Base-by-base conservation (phyloP, 805 yeast genomes). In the Scheffersomyces coipomensis region DNA sequence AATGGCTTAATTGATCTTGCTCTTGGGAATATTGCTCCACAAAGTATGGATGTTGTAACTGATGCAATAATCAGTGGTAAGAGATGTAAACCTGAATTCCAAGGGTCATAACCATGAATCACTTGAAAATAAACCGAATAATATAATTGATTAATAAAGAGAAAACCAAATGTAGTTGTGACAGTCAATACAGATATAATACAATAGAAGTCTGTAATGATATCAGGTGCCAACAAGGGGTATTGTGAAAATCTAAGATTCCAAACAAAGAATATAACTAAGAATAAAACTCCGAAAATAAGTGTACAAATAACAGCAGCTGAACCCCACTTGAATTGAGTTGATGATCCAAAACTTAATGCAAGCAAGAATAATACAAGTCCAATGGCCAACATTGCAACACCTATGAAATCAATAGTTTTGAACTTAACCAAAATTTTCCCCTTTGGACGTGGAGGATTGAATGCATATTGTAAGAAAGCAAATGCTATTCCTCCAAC, bases 401-500 rank as follows among this genome's bases (percentile, higher is more conserved):
- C 66, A 1, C 84, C 84, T 15, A 36, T 9, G 45, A 63, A 73
- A 55, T 80, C 85, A 37, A 80, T 58, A 18, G 54, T 45, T n/a
- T 42, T 39, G 6, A 77, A 40, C 38, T 74, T 73, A 13, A 62
- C 56, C 19, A 43, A 54, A 32, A 66, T 39, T 8, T 58, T 49
- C 15, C 70, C 68, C 13, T 52, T 51, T 0, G 75, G 66, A 25
- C 48, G 53, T 3, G 76, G 76, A 10, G 81, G 79, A 17, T 66
- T 61, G 54, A 75, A 71, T 9, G 66, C 60, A 4, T 64, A 45
- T 10, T 66, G 38, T 17, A 77, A 56, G 8, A 66, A 43, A 0
- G 53, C 54, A 13, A 64, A 46, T 0, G 80, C 74, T 1, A 66
- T 41, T 1, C 81, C 87, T 10, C 86, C 85, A 31, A 81, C 57